Percentiles rank a stretch among this genome's conserved stretches.
Evolutionary conservation across 176 grass and related monocot genomes (phyloP).

Genomic region (Microstegium vimineum): DNA sequence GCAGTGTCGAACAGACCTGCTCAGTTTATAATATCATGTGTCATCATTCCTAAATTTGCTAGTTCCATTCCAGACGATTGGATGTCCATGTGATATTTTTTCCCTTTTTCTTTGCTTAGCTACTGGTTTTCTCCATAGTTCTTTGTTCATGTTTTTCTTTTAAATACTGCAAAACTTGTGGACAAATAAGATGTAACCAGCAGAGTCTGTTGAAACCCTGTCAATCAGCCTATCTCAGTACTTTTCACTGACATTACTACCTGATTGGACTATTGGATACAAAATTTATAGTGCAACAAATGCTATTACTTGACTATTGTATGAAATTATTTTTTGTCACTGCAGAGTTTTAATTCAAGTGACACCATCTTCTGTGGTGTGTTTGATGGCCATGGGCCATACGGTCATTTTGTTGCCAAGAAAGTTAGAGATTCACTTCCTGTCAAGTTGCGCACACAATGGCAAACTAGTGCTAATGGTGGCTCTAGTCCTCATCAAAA

Average conservation of each 20-base stretch:
- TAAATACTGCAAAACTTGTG: neutral
- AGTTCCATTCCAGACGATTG: neutral
- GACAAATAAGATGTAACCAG: constrained; percentile 4
- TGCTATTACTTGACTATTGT: constrained; percentile 12
- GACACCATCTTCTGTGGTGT: constrained; percentile 79
- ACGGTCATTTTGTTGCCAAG: constrained; percentile 92
- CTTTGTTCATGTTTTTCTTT: neutral
- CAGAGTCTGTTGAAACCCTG: constrained; percentile 2
- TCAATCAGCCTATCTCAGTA: neutral
- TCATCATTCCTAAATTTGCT: constrained; percentile 9
- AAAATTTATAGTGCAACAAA: neutral
- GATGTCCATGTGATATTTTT: neutral
- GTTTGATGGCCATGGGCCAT: constrained; percentile 96
- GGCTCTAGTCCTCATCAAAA: constrained; percentile 59
- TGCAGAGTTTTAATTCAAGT: constrained; percentile 69
- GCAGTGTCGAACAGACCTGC: neutral
- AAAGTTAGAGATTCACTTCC: constrained; percentile 98
- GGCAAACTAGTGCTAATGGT: constrained; percentile 51
- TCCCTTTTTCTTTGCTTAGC: neutral
- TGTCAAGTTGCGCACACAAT: constrained; percentile 61
- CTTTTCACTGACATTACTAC: neutral
- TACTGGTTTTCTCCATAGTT: constrained; percentile 1
- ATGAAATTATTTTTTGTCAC: neutral
- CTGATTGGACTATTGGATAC: constrained; percentile 1
- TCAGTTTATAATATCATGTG: constrained; percentile 2